Percentiles rank a stretch among this genome's conserved stretches.
phyloP scores from a whole-genome alignment of 306 rosid genomes.

The Parietaria judaica region DNA sequence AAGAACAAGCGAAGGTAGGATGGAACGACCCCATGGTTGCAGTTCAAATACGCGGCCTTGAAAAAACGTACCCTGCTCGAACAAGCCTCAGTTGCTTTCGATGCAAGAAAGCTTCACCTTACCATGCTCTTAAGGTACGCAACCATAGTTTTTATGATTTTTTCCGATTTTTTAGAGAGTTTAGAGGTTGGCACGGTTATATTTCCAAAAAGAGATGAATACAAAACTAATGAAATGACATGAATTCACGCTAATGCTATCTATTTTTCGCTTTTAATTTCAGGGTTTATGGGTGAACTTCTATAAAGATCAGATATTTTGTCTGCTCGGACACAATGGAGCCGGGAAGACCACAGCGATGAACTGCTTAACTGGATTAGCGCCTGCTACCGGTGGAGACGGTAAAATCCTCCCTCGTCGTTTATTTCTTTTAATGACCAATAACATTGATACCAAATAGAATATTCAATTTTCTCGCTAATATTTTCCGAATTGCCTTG shows the following conservation, averaged over 20 bases:
- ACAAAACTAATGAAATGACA: neutral
- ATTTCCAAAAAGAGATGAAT: neutral
- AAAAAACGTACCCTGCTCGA: slow-evolving; percentile 69
- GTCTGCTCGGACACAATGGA: slow-evolving; percentile 93
- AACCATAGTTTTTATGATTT: neutral
- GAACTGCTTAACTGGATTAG: slow-evolving; percentile 80
- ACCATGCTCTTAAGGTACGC: slow-evolving; percentile 72
- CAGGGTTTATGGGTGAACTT: slow-evolving; percentile 48
- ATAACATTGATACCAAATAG: neutral
- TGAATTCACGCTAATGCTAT: neutral
- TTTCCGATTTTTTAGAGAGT: too few species aligned
- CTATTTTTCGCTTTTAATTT: neutral
- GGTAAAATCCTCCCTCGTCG: slow-evolving; percentile 30
- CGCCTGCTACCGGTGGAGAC: slow-evolving; percentile 84
- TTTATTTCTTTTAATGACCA: neutral
- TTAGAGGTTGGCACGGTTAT: too few species aligned
- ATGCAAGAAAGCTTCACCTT: slow-evolving; percentile 54
- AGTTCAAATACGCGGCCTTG: slow-evolving; percentile 77
- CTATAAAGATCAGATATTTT: slow-evolving; percentile 74
- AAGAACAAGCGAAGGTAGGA: slow-evolving; percentile 41
- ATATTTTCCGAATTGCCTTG: neutral
- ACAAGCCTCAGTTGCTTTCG: slow-evolving; percentile 46
- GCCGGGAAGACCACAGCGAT: slow-evolving; percentile 93
- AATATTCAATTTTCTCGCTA: slow-evolving; percentile 4
- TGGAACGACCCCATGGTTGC: slow-evolving; percentile 56